phyloP scores from a whole-genome alignment of 2,329 filamentous ascomycete genomes.

The Sporothrix curviconia region DNA sequence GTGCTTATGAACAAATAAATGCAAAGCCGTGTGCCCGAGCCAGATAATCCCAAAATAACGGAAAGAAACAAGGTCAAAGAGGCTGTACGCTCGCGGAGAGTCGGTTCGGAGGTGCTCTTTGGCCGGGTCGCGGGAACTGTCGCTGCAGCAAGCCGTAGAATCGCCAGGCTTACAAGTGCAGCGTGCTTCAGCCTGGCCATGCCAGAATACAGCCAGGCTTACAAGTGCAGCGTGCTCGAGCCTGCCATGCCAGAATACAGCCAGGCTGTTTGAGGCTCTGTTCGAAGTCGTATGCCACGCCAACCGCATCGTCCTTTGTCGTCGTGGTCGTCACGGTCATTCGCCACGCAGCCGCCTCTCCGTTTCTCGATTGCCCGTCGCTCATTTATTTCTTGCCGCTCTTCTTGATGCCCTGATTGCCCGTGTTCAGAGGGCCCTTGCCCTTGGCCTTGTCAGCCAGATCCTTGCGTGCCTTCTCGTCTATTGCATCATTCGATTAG shows the following conservation, averaged over 20 bases:
- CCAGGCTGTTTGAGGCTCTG: neutral
- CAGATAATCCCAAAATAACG: neutral
- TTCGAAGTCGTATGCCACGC: neutral
- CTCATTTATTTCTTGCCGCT: constrained; percentile 73
- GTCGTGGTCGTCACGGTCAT: neutral
- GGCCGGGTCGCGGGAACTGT: too few relatives aligned
- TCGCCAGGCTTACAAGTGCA: too few relatives aligned
- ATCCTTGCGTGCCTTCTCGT: constrained; percentile 80
- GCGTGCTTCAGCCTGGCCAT: too few relatives aligned
- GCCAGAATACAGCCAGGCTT: too few relatives aligned
- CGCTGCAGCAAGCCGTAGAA: too few relatives aligned
- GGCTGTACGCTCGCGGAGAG: neutral
- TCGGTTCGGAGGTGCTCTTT: neutral
- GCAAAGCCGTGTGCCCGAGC: constrained; percentile 2
- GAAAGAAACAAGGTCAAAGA: neutral
- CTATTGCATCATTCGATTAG: constrained; percentile 33
- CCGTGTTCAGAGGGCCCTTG: constrained; percentile 83
- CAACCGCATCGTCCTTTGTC: neutral
- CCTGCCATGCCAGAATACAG: neutral
- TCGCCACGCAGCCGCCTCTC: neutral
- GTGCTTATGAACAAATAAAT: too few relatives aligned
- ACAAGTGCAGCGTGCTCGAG: too few relatives aligned
- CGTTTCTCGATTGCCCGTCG: neutral
- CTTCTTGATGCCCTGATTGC: constrained; percentile 91
- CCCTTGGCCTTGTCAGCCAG: constrained; percentile 74